Evolutionary conservation across 306 rosid genomes (phyloP), one percentile per base, ranked within the genome.

Genomic region (Dryas alaskensis): DNA sequence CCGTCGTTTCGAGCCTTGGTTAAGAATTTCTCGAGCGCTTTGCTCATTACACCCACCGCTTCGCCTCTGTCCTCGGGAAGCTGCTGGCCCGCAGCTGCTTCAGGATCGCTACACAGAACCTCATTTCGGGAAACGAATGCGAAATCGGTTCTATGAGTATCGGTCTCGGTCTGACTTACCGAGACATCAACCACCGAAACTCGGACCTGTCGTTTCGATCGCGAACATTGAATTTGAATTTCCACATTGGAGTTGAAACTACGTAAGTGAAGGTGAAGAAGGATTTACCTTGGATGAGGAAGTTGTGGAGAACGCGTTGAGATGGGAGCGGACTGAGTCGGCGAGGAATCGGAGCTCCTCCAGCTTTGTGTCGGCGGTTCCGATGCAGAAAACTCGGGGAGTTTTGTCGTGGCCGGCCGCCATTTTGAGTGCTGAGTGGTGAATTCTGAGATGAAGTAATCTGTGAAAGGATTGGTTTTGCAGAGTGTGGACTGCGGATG

Each of bases 311-410:
- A 94, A 89, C 45, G 73, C 76, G 43, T 40, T 47, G 75, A 94
- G 90, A 79, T 80, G 80, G 79, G 90, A 87, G 52, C 85, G 94
- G 72, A 94, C 83, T 3, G 89, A 80, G 51, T 87, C 69, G 71
- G 86, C 78, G 70, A 93, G 86, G 83, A 86, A 93, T 11, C 75
- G 88, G 81, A 91, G 95, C 76, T 94, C 96, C 48, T 86, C 81
- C 50, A 89, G 90, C 89, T 94, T 94, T 39, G 97, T 84, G 77
- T 94, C 96, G 52, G 91, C 82, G 22, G 96, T 91, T 72, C 91
- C 98, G 73, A 94, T 70, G 74, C 96, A 89, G 76, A 89, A 87
- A 60, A 94, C 90, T n/a, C 81, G 86, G 77, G 51, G 82, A 44
- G 52, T 48, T 55, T 77, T 69, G 49, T 44, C 50, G 19, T 11